phyloP scores from a whole-genome alignment of 306 rosid genomes.

The Carpinus fangiana region DNA sequence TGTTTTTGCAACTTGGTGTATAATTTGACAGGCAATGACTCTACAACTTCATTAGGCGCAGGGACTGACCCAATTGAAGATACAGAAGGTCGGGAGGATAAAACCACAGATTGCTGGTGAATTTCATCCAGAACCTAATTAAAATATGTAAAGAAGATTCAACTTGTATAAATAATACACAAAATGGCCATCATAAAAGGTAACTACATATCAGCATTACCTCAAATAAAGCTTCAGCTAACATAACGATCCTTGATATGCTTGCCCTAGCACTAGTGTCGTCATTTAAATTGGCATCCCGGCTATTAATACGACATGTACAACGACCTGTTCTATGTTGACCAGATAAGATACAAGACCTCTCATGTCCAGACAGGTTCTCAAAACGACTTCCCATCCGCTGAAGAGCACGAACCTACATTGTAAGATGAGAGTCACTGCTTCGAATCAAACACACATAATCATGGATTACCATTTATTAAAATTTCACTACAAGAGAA shows the following conservation, averaged over 20 bases:
- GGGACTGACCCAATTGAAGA: constrained; percentile 98
- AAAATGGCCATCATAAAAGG: constrained; percentile 27
- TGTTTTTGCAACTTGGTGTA: constrained; percentile 69
- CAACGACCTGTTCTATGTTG: constrained; percentile 92
- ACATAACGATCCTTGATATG: constrained; percentile 97
- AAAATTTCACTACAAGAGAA: background rate
- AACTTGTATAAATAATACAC: constrained; percentile 45
- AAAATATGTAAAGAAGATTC: constrained; percentile 57
- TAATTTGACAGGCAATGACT: constrained; percentile 87
- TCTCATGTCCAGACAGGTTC: constrained; percentile 91
- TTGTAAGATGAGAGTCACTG: constrained; percentile 21
- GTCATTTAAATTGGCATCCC: constrained; percentile 56
- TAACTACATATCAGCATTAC: constrained; percentile 42
- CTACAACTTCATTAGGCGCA: constrained; percentile 91
- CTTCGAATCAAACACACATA: background rate
- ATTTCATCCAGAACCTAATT: constrained; percentile 99
- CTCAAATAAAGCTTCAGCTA: constrained; percentile 99
- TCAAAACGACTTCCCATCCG: constrained; percentile 94
- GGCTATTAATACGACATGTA: constrained; percentile 63
- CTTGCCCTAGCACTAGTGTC: constrained; percentile 91
- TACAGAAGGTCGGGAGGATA: constrained; percentile 89
- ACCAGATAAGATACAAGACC: constrained; percentile 87
- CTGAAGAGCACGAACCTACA: constrained; percentile 98
- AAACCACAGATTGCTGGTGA: constrained; percentile 99
- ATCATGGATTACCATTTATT: constrained; percentile 18